These are phyloP conservation scores for Pestalotiopsis sp. DNA, from an alignment of 2,329 filamentous ascomycete genomes.

Conservation along the genomic window DNA sequence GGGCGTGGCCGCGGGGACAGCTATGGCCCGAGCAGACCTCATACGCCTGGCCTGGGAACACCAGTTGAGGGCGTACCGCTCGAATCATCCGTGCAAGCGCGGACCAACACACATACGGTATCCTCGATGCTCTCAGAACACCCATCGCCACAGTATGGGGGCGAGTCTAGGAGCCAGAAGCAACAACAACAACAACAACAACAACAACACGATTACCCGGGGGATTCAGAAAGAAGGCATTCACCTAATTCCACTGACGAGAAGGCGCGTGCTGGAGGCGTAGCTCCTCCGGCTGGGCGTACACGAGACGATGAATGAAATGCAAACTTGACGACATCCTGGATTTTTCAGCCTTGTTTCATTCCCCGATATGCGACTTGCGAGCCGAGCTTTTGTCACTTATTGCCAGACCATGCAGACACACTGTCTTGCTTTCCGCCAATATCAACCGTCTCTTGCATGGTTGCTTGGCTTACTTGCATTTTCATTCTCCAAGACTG, in stretches of 20 bases:
- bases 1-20: slow-evolving; percentile 40
- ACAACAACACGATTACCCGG: not conserved
- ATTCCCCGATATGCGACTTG: not conserved
- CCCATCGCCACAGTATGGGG: slow-evolving; percentile 14
- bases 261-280: slow-evolving; percentile 11
- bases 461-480: slow-evolving; percentile 2
- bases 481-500: not conserved
- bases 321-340: not conserved
- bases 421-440: not conserved
- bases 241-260: slow-evolving; percentile 16
- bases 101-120: slow-evolving; percentile 13
- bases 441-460: not conserved
- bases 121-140: slow-evolving; percentile 18
- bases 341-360: not conserved
- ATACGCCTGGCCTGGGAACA: slow-evolving; percentile 39
- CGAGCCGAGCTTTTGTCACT: not conserved
- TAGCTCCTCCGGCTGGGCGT: slow-evolving; percentile 6
- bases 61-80: slow-evolving; percentile 28
- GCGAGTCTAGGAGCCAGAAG: slow-evolving; percentile 12
- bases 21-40: slow-evolving; percentile 35
- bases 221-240: slow-evolving; percentile 13
- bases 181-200: not conserved
- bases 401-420: not conserved
- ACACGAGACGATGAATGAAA: slow-evolving; percentile 16
- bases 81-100: slow-evolving; percentile 1